Percentiles rank a stretch among this genome's conserved stretches.
Evolutionary conservation across 108 stramenopile genomes (phyloP).

Genomic region (Skeletonema tropicum): DNA sequence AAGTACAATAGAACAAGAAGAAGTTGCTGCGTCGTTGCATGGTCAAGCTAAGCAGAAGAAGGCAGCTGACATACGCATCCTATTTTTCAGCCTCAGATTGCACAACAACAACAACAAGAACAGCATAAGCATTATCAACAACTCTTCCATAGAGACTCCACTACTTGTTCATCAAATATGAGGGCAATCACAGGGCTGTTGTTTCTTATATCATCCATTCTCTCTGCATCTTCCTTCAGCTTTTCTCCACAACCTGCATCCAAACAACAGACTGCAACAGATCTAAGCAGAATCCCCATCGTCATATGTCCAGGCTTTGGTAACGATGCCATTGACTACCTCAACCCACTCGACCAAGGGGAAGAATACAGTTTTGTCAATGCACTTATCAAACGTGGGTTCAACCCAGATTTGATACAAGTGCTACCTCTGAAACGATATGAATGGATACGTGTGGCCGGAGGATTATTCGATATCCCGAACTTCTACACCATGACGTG

Average conservation of each 20-base stretch:
- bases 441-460: constrained; percentile 88
- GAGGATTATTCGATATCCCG: constrained; percentile 69
- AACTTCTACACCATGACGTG: constrained; percentile 75
- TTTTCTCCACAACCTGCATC: neutral
- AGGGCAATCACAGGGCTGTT: no score
- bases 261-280: neutral
- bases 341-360: constrained; percentile 51
- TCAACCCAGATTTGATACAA: constrained; percentile 53
- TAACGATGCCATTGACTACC: constrained; percentile 79
- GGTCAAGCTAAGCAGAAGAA: no score
- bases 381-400: constrained; percentile 59
- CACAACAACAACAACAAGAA: no score
- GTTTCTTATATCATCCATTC: neutral
- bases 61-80: no score
- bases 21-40: no score
- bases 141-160: no score
- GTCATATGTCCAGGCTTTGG: constrained; percentile 86
- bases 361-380: constrained; percentile 51
- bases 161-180: no score
- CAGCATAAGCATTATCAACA: no score
- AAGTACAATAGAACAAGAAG: no score
- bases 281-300: constrained; percentile 27
- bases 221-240: neutral
- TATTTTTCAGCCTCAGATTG: no score
- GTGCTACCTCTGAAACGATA: constrained; percentile 74